Evolutionary conservation across 2,329 filamentous ascomycete species (phyloP), one percentile per base, ranked within the genome.

Genomic region (Pseudogymnoascus sp.): DNA sequence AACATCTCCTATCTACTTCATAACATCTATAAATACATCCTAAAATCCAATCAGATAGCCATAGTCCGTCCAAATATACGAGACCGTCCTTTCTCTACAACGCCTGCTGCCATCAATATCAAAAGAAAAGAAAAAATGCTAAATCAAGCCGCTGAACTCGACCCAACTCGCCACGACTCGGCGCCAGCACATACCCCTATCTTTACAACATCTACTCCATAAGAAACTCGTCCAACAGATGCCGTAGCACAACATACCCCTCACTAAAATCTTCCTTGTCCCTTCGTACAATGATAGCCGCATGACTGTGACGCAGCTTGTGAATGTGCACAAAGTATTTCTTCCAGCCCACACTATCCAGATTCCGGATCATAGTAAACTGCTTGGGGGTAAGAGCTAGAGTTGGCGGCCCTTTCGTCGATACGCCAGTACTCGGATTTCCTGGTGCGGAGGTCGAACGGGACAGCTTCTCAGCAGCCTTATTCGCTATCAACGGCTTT

Each of bases 261-360:
- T 97, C 93, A 1, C 82, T 79, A 69, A 92, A 96, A 0, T 75
- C 77, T 61, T 82, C 78, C 72, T 85, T 87, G 40, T 88, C 84
- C 64, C 80, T 84, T 38, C 93, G 83, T 37, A 96, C 87, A 67
- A 97, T 90, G 59, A 97, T 96, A 2, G 93, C 93, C 0, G 93
- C 93, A 75, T 97, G 93, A 65, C 85, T 90, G 72, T 96, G 91
- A n/a, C 81, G 77, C 62, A 86, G 82, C 5, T 92, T 89, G 67
- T 89, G 88, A 40, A 95, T 93, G 76, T 88, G 87, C 3, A 93
- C 84, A 0, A 82, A 84, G 67, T 84, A 87, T 73, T 88, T 89
- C 59, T 80, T 79, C 82, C 84, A 88, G 4, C 81, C 80, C 1
- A 88, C 72, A n/a, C 74, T 73, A 69, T 97, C 86, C 59, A 97